phyloP scores from a whole-genome alignment of 2,329 filamentous ascomycete genomes.

The Talaromyces islandicus region DNA sequence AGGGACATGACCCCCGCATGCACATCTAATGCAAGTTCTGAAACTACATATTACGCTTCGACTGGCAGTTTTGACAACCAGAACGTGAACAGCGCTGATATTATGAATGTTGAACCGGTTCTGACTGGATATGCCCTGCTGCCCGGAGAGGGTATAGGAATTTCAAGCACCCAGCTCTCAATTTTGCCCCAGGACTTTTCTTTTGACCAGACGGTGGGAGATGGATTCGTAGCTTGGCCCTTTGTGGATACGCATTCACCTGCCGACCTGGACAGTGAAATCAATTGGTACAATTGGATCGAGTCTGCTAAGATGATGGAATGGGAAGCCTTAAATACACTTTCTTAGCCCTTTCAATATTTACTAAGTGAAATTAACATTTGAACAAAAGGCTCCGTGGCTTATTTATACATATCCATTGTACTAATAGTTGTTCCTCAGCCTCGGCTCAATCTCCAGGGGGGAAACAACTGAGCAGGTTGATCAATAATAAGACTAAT shows the following conservation, averaged over 20 bases:
- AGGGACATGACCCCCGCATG: neutral
- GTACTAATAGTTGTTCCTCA: neutral
- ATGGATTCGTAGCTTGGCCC: conserved; percentile 18
- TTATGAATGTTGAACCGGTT: neutral
- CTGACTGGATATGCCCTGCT: neutral
- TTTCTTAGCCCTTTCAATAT: neutral
- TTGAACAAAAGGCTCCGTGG: neutral
- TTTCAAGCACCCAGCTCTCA: neutral
- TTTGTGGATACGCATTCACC: conserved; percentile 13
- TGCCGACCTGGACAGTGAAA: conserved; percentile 26
- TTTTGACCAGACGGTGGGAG: neutral
- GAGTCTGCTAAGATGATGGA: conserved; percentile 28
- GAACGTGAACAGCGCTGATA: neutral
- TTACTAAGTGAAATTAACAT: no score
- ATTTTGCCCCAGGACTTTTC: neutral
- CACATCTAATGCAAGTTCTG: neutral
- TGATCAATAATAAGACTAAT: neutral
- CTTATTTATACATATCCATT: neutral
- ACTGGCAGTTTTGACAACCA: neutral
- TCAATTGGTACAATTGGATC: conserved; percentile 36
- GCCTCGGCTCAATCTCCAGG: neutral
- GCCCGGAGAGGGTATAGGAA: neutral
- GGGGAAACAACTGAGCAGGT: neutral
- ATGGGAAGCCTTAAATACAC: neutral
- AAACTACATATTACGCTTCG: neutral